Percentiles rank a stretch among this genome's conserved stretches.
Evolutionary conservation across 805 yeast species (phyloP).

Genomic region (Candida corydali): DNA sequence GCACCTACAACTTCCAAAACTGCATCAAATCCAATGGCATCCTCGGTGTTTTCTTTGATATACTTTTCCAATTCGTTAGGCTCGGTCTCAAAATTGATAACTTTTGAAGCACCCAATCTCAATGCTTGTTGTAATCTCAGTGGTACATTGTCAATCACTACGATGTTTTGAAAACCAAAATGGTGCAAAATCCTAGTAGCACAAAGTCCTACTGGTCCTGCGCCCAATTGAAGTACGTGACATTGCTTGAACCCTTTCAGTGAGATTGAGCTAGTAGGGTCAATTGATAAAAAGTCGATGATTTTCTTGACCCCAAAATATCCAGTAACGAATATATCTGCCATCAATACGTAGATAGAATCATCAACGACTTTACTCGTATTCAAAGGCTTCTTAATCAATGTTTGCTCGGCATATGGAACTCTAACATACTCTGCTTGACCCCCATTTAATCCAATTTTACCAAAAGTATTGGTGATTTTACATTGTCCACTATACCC

Average conservation of each 20-base stretch:
- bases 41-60: conserved; percentile 29
- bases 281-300: conserved; percentile 34
- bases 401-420: conserved; percentile 52
- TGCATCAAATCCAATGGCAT: conserved; percentile 54
- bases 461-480: conserved; percentile 54
- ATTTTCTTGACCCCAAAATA: conserved; percentile 54
- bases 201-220: conserved; percentile 61
- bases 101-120: conserved; percentile 47
- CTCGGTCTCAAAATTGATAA: conserved; percentile 41
- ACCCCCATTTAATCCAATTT: conserved; percentile 53
- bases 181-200: conserved; percentile 43
- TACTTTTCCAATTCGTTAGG: conserved; percentile 19
- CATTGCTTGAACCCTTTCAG: conserved; percentile 17
- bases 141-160: conserved; percentile 48
- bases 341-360: conserved; percentile 50
- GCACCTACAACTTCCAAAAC: conserved; percentile 60
- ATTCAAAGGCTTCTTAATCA: conserved; percentile 40
- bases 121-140: conserved; percentile 43
- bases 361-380: conserved; percentile 40
- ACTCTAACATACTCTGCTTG: conserved; percentile 60
- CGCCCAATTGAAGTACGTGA: conserved; percentile 50
- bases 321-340: conserved; percentile 64
- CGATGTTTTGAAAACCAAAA: conserved; percentile 41
- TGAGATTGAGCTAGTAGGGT: conserved; percentile 18
- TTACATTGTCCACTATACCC: conserved; percentile 55